Percentiles rank a stretch among this genome's conserved stretches.
Evolutionary conservation across 2,329 filamentous ascomycete species (phyloP).

Genomic region (Fusarium algeriense): DNA sequence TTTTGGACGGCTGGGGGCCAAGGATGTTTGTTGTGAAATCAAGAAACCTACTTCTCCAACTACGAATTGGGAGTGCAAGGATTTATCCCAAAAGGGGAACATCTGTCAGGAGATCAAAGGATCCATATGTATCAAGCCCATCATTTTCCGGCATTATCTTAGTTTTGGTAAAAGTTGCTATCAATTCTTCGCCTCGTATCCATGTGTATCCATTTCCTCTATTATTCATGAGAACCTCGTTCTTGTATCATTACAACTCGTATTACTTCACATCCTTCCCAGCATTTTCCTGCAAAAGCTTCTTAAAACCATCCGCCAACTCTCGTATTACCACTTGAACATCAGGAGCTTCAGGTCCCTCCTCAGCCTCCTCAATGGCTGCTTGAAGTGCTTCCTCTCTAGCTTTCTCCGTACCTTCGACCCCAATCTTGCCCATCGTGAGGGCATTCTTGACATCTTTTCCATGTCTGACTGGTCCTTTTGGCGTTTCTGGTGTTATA

Average conservation of each 20-base stretch:
- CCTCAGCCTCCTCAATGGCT: conserved; percentile 49
- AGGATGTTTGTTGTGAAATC: neutral
- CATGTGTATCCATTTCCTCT: conserved; percentile 1
- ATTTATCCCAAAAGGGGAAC: neutral
- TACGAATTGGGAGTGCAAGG: neutral
- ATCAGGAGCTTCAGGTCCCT: conserved; percentile 55
- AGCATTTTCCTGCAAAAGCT: conserved; percentile 46
- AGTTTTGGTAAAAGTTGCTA: conserved; percentile 24
- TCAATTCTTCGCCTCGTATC: neutral
- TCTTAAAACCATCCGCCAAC: conserved; percentile 55
- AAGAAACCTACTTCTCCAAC: neutral
- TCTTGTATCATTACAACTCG: neutral
- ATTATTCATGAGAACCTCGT: neutral
- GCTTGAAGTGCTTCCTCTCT: conserved; percentile 37
- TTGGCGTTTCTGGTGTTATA: conserved; percentile 70
- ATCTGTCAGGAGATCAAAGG: neutral
- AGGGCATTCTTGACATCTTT: conserved; percentile 62
- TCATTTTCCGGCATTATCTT: conserved; percentile 1
- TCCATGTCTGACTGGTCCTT: conserved; percentile 66
- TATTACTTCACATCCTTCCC: conserved; percentile 1
- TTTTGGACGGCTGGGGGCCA: conserved; percentile 13
- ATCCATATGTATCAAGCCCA: neutral
- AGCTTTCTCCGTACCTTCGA: conserved; percentile 47
- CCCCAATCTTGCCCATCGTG: conserved; percentile 59
- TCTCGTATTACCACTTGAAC: conserved; percentile 57